Conservation (phyloP, 2,329 filamentous ascomycete genomes). For the Claviceps spartinae region DNA sequence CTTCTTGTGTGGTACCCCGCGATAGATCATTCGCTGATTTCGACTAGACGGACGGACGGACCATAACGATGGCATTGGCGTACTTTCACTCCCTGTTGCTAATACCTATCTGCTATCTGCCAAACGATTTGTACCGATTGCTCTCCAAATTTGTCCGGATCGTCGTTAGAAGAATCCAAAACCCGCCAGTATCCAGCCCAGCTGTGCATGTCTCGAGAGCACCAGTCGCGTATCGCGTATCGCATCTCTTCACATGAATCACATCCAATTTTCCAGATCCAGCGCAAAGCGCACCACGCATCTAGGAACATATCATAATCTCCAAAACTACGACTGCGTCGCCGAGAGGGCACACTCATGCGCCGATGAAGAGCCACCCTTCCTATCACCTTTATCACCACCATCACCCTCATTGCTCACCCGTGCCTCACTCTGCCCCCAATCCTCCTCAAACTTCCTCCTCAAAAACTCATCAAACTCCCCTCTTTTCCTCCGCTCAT, state of each 20-base stretch:
- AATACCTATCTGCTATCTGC: too few relatives aligned
- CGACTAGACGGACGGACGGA: too few relatives aligned
- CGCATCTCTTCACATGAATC: too few relatives aligned
- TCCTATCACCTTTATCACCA: background rate
- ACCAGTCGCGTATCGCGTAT: background rate
- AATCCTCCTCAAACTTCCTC: conserved; percentile 32
- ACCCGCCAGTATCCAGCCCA: background rate
- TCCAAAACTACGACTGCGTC: background rate
- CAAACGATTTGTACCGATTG: too few relatives aligned
- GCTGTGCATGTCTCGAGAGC: background rate
- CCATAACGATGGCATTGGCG: too few relatives aligned
- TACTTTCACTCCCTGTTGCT: too few relatives aligned
- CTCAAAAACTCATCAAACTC: conserved; percentile 35
- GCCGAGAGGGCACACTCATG: background rate
- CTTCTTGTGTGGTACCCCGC: too few relatives aligned
- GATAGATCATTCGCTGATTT: too few relatives aligned
- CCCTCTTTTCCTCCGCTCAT: conserved; percentile 32
- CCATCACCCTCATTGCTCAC: background rate
- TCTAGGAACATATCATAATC: background rate
- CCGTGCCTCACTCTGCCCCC: conserved; percentile 19
- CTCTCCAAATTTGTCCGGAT: too few relatives aligned
- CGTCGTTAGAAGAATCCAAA: background rate
- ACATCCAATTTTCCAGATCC: background rate
- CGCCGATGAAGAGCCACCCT: background rate
- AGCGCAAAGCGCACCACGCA: too few relatives aligned